Conservation (phyloP, 129 eudicot genomes). For the Flaveria robusta region DNA sequence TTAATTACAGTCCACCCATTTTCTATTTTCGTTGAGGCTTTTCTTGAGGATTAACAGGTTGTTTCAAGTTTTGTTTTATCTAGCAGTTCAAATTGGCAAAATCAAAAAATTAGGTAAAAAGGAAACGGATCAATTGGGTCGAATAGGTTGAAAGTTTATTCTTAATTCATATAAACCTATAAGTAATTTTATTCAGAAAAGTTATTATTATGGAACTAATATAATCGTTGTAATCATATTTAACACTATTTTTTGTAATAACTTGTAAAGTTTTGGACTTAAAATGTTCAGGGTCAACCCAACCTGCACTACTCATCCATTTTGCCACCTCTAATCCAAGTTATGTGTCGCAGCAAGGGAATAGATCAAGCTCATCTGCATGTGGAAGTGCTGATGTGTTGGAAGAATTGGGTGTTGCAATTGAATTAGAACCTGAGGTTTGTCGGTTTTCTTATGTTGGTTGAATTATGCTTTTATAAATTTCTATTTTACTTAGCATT, state of each 20-base stretch:
- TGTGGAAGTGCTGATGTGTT: constrained; percentile 97
- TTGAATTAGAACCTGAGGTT: constrained; percentile 85
- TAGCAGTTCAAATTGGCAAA: background rate
- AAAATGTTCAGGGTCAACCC: background rate
- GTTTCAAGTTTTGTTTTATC: background rate
- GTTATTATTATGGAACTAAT: background rate
- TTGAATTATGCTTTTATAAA: constrained; percentile 45
- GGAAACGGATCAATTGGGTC: background rate
- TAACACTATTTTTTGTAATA: background rate
- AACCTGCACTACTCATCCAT: background rate
- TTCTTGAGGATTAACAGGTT: background rate
- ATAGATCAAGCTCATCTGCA: constrained; percentile 87
- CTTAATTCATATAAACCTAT: background rate
- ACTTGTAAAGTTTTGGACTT: background rate
- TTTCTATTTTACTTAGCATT: background rate
- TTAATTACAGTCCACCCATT: too few species aligned
- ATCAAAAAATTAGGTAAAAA: background rate
- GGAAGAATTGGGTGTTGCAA: constrained; percentile 82
- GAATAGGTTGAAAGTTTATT: background rate
- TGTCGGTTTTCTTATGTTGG: constrained; percentile 20
- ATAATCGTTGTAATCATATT: background rate
- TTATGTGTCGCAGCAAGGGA: constrained; percentile 75
- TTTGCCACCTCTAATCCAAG: constrained; percentile 11
- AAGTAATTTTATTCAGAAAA: background rate
- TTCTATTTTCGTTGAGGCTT: too few species aligned